Percentiles rank a stretch among this genome's conserved stretches.
phyloP scores from a whole-genome alignment of 2,329 filamentous ascomycete genomes.

The Curvularia verruculosa region DNA sequence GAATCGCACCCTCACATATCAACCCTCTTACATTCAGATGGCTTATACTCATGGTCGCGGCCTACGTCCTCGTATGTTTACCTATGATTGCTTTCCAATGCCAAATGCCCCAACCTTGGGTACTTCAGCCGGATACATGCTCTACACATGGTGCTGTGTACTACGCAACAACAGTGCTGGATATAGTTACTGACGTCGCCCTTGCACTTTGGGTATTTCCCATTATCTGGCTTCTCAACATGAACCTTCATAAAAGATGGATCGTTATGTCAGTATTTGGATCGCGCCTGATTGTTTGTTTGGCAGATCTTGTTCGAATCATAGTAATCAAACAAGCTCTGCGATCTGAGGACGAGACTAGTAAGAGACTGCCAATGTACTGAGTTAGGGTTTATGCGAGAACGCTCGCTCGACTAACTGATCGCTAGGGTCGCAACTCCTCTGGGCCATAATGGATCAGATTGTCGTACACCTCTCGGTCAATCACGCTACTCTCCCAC shows the following conservation, averaged over 20 bases:
- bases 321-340: not conserved
- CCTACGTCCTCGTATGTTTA: not conserved
- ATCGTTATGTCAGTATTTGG: not conserved
- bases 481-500: not conserved
- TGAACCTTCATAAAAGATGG: not conserved
- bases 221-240: not conserved
- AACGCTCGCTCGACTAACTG: not conserved
- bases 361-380: not conserved
- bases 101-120: not conserved
- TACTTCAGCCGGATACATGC: not conserved
- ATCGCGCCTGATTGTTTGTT: not conserved
- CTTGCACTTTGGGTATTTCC: not conserved
- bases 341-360: not conserved
- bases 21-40: not conserved
- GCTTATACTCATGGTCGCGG: not conserved
- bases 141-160: not conserved
- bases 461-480: not conserved
- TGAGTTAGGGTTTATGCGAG: not conserved
- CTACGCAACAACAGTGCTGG: not conserved
- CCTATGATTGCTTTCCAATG: not conserved
- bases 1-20: not conserved
- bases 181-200: not conserved
- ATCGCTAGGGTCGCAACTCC: not conserved
- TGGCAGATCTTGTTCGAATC: not conserved
- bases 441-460: not conserved